A percentile compares a stretch with the other conserved stretches of the same genome.
Conservation (phyloP, 768 basidiomycete species). For the Termitomyces sp. region DNA sequence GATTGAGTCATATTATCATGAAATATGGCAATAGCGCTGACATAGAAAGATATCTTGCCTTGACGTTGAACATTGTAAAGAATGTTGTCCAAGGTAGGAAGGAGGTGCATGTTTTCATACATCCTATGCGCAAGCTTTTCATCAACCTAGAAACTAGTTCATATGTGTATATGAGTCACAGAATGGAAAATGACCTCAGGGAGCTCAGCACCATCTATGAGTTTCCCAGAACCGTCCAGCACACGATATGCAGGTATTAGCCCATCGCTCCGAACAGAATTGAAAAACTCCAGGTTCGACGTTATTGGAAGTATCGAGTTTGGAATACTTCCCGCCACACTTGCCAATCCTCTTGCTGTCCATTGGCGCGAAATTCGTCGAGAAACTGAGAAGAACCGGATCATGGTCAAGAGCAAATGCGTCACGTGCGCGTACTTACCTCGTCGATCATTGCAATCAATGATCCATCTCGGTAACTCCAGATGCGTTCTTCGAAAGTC, state of each 20-base stretch:
- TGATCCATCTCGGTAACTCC: background rate
- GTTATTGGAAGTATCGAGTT: constrained; percentile 57
- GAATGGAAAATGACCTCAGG: constrained; percentile 51
- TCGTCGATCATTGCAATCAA: background rate
- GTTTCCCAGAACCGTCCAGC: constrained; percentile 73
- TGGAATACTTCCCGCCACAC: constrained; percentile 26
- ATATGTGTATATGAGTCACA: background rate
- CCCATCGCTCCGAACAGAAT: constrained; percentile 57
- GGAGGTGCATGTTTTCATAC: constrained; percentile 75
- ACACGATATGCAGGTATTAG: constrained; percentile 86
- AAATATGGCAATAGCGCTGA: constrained; percentile 27
- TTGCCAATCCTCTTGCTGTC: constrained; percentile 13
- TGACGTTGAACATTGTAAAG: constrained; percentile 92
- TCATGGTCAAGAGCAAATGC: constrained; percentile 19
- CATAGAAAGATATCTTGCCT: constrained; percentile 90
- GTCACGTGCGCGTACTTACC: constrained; percentile 17
- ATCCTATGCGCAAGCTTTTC: constrained; percentile 60
- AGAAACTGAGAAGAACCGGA: constrained; percentile 18
- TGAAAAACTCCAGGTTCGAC: constrained; percentile 72
- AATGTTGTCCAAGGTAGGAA: constrained; percentile 83
- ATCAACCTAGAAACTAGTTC: constrained; percentile 45
- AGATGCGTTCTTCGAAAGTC: too few species aligned
- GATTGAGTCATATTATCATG: background rate
- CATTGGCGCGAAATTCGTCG: constrained; percentile 15
- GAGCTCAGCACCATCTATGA: constrained; percentile 65